phyloP scores from a whole-genome alignment of 768 basidiomycete species.

The Exidia glandulosa region DNA sequence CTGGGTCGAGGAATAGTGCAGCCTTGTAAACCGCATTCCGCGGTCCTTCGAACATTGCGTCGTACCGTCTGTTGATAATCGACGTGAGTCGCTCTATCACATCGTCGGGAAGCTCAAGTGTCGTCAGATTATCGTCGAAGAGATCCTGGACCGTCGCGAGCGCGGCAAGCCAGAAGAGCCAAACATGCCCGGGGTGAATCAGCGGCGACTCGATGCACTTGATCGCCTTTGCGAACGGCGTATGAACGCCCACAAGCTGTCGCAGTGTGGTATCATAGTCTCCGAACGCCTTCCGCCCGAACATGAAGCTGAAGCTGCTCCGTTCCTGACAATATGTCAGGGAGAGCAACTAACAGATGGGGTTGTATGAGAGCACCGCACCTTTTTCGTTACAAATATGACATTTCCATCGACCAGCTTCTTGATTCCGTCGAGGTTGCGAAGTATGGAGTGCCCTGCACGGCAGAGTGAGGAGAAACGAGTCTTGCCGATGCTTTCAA shows the following conservation, averaged over 20 bases:
- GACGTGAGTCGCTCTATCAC: neutral
- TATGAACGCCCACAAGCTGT: constrained; percentile 3
- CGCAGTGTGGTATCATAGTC: neutral
- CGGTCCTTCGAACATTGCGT: neutral
- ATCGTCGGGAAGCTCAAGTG: neutral
- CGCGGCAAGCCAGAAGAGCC: constrained; percentile 25
- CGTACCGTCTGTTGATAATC: neutral
- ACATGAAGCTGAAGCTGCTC: neutral
- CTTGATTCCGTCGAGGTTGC: neutral
- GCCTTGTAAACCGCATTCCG: neutral
- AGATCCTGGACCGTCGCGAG: constrained; percentile 13
- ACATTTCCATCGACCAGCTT: neutral
- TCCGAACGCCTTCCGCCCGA: neutral
- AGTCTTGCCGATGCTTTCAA: neutral
- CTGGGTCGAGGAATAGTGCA: neutral
- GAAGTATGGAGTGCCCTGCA: neutral
- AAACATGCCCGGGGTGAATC: constrained; percentile 20
- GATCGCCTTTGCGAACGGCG: constrained; percentile 18
- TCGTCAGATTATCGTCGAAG: neutral
- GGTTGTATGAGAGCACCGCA: neutral
- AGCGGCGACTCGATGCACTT: constrained; percentile 22
- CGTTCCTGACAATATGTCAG: neutral
- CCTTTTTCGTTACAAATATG: neutral
- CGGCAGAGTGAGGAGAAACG: neutral
- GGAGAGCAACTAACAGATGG: neutral